A percentile compares a stretch with the other conserved stretches of the same genome.
phyloP scores from a whole-genome alignment of 345 rosid genomes.

The Salix koriyanagi region DNA sequence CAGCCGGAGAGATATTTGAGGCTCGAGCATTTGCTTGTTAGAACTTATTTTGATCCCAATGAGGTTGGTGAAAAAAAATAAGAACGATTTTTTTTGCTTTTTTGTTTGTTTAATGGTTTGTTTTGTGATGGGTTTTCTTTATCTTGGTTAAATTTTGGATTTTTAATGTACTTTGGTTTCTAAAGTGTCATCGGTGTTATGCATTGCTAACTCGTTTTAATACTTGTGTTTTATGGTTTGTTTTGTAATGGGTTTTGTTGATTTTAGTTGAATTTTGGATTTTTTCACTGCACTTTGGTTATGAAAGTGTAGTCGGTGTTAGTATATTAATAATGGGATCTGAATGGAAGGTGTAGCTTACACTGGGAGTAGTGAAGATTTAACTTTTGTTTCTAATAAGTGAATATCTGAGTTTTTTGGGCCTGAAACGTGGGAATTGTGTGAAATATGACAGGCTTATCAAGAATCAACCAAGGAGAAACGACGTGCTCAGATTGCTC shows the following conservation, averaged over 20 bases:
- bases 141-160: not conserved
- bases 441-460: slow-evolving; percentile 54
- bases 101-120: not conserved
- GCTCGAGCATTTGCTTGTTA: slow-evolving; percentile 90
- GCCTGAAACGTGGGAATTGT: not conserved
- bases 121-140: not conserved
- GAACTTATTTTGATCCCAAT: slow-evolving; percentile 91
- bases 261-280: not conserved
- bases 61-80: slow-evolving; percentile 45
- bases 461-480: slow-evolving; percentile 93
- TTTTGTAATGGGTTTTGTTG: not conserved
- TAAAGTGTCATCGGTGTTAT: not conserved
- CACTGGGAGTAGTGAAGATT: not conserved
- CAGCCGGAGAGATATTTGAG: slow-evolving; percentile 92
- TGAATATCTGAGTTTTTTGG: not conserved
- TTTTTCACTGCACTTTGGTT: not conserved
- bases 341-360: not conserved
- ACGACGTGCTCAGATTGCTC: slow-evolving; percentile 89
- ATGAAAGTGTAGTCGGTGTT: not conserved
- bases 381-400: not conserved
- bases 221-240: not conserved
- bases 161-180: not conserved
- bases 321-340: not conserved
- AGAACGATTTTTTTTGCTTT: not conserved
- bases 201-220: not conserved